Conservation (phyloP, 2,329 filamentous ascomycete genomes). For the Parascedosporium putredinis region DNA sequence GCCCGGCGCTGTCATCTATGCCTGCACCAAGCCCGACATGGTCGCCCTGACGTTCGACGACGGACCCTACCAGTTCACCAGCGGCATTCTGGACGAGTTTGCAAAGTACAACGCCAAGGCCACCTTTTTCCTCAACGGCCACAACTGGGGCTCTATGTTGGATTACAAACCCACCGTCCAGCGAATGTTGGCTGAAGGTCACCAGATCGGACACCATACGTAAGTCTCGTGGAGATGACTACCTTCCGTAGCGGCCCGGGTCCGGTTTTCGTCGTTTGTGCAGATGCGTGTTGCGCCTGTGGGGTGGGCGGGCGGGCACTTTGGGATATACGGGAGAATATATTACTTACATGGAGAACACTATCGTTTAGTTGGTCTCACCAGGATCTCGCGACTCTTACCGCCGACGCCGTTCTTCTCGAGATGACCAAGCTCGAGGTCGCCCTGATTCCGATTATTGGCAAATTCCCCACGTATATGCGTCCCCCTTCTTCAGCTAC, state of each 20-base stretch:
- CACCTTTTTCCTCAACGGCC: slow-evolving; percentile 27
- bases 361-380: slow-evolving; percentile 30
- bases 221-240: slow-evolving; percentile 12
- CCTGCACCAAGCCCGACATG: slow-evolving; percentile 22
- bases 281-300: too few species aligned
- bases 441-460: slow-evolving; percentile 30
- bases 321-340: too few species aligned
- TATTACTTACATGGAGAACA: neutral
- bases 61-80: slow-evolving; percentile 32
- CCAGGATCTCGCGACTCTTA: slow-evolving; percentile 27
- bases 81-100: slow-evolving; percentile 28
- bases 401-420: slow-evolving; percentile 20
- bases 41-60: slow-evolving; percentile 38
- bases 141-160: slow-evolving; percentile 21
- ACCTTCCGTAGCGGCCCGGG: slow-evolving; percentile 12
- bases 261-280: too few species aligned
- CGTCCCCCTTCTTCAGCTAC: slow-evolving; percentile 36
- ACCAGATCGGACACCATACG: slow-evolving; percentile 49
- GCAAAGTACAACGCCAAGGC: slow-evolving; percentile 22
- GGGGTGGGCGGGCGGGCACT: too few species aligned
- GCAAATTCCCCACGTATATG: slow-evolving; percentile 33
- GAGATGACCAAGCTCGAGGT: slow-evolving; percentile 36
- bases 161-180: slow-evolving; percentile 17
- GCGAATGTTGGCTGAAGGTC: slow-evolving; percentile 41
- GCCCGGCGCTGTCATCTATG: neutral